Evolutionary conservation across 2,329 filamentous ascomycete genomes (phyloP).

Genomic region (Talaromyces marneffei): DNA sequence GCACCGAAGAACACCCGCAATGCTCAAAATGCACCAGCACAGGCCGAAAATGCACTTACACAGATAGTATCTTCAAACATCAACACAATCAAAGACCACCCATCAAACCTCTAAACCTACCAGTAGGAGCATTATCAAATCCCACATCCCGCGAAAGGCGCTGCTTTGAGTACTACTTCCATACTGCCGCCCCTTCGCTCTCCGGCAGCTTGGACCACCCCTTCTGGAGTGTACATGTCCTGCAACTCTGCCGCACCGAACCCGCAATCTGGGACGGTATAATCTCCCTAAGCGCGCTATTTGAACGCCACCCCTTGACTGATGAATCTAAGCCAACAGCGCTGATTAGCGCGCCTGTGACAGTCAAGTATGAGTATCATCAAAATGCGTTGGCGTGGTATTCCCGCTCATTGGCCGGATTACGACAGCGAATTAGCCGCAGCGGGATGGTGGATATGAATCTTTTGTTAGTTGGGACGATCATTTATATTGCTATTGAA

Average conservation of each 20-base stretch:
- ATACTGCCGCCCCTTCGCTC: neutral
- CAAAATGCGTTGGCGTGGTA: neutral
- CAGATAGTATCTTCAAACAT: neutral
- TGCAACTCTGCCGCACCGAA: neutral
- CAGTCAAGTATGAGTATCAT: neutral
- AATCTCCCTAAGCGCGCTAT: neutral
- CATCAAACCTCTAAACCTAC: neutral
- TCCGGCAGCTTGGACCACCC: neutral
- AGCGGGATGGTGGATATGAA: neutral
- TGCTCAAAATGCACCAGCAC: neutral
- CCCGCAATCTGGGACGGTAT: neutral
- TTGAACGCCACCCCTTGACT: neutral
- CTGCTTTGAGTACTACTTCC: neutral
- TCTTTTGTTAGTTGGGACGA: neutral
- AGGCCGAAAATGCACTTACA: neutral
- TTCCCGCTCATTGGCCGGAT: neutral
- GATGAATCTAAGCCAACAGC: neutral
- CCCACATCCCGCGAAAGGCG: neutral
- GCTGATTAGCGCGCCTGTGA: neutral
- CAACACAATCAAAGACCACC: neutral
- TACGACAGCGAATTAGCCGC: neutral
- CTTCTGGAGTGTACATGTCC: neutral
- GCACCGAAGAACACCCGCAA: neutral
- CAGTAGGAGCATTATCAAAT: neutral
- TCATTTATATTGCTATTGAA: neutral